Percentiles rank a stretch among this genome's conserved stretches.
phyloP scores from a whole-genome alignment of 768 basidiomycete species.

The Tulasnella sp. region DNA sequence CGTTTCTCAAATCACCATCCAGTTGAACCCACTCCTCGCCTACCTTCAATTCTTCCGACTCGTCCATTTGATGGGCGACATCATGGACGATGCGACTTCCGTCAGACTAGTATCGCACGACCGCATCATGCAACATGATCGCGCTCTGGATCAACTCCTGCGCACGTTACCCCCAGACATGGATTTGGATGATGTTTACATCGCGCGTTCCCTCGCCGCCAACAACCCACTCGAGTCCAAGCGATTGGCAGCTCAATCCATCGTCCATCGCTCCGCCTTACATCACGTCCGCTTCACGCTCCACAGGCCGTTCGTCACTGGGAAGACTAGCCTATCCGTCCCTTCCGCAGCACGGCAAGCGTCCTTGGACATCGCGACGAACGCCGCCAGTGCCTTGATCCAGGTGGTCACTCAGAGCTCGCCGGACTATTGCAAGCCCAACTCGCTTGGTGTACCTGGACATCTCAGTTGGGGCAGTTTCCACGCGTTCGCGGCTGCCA shows the following conservation, averaged over 20 bases:
- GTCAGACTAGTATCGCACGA: conserved; percentile 72
- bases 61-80: conserved; percentile 71
- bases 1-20: not conserved
- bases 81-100: conserved; percentile 76
- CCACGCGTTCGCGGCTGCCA: conserved; percentile 79
- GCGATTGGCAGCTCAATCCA: conserved; percentile 67
- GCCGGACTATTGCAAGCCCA: conserved; percentile 62
- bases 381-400: conserved; percentile 67
- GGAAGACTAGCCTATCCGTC: conserved; percentile 16
- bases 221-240: not conserved
- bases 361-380: conserved; percentile 56
- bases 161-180: conserved; percentile 65
- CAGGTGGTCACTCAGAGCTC: conserved; percentile 65
- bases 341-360: conserved; percentile 5
- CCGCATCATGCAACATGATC: conserved; percentile 60
- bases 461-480: conserved; percentile 80
- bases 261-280: conserved; percentile 42
- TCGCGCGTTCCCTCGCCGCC: conserved; percentile 43
- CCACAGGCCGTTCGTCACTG: conserved; percentile 63
- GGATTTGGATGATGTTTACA: conserved; percentile 62
- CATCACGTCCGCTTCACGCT: conserved; percentile 78
- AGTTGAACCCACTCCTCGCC: not conserved
- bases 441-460: conserved; percentile 60
- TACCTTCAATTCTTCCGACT: conserved; percentile 28
- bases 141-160: conserved; percentile 61